Evolutionary conservation across 495 filamentous ascomycete genomes (phyloP).

Genomic region (Glonium stellatum): DNA sequence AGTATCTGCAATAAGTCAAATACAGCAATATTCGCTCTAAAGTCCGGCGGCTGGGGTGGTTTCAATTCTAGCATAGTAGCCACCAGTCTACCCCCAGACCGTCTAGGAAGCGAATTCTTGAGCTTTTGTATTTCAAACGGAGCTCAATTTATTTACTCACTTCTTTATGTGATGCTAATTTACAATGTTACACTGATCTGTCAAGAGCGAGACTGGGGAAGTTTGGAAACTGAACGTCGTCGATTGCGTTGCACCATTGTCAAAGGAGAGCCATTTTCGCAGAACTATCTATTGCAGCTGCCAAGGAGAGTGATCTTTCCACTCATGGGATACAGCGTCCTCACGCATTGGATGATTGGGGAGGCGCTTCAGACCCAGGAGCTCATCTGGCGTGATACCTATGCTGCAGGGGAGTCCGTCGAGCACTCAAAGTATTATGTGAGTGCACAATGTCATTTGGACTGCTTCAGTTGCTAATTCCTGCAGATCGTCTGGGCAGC

Average conservation of each 20-base stretch:
- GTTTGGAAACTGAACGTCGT: constrained; percentile 11
- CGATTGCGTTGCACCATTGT: constrained; percentile 22
- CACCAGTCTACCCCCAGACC: constrained; percentile 2
- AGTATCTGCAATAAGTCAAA: constrained; percentile 1
- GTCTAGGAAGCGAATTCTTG: constrained; percentile 10
- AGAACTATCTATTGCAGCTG: constrained; percentile 23
- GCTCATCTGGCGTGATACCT: constrained; percentile 12
- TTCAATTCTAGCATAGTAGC: constrained; percentile 8
- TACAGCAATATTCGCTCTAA: background rate
- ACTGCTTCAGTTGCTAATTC: background rate
- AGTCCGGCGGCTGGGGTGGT: constrained; percentile 17
- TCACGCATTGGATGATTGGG: constrained; percentile 27
- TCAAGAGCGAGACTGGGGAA: constrained; percentile 18
- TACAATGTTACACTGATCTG: constrained; percentile 15
- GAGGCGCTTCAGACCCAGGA: constrained; percentile 23
- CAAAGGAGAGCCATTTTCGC: constrained; percentile 16
- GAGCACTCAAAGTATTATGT: constrained; percentile 24
- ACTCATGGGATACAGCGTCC: constrained; percentile 17
- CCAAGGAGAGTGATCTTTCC: constrained; percentile 20
- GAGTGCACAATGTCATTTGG: background rate
- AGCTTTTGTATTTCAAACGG: constrained; percentile 22
- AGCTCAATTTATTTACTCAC: constrained; percentile 24
- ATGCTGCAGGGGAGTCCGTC: background rate
- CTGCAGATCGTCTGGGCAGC: constrained; percentile 20
- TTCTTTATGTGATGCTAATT: constrained; percentile 18